Base-by-base conservation (phyloP, 2,329 filamentous ascomycete genomes). In the Nothophaeocryptopus gaeumannii region DNA sequence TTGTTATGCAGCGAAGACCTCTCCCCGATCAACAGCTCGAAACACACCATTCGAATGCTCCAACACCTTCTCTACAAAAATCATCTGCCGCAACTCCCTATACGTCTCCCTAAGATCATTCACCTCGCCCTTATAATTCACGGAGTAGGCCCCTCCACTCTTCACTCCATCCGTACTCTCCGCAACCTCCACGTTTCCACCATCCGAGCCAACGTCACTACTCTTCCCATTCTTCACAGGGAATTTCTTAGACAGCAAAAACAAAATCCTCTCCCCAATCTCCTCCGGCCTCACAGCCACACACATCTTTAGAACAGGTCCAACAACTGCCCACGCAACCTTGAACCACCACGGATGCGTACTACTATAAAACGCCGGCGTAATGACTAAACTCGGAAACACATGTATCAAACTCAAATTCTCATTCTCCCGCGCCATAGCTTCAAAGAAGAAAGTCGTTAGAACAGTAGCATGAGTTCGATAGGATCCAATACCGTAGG, bases 331-430 rank as follows among this genome's bases (percentile, higher is more conserved):
- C 41, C 45, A 53, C 7, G 45, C 5, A 8, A 46, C 8, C 9
- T 46, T 56, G 34, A 60, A 62, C 45, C 38, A 43, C 20, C 20
- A 26, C n/a, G 55, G 54, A 30, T 51, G 33, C 9, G n/a, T 16
- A n/a, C 39, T 33, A 31, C 48, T 42, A 3, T 51, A 36, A 37
- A 57, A 58, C 1, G 31, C 45, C 2, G 46, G 44, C 5, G 50
- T 58, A 5, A 59, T 45, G 12, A 64, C 61, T 10, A 63, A 20
- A n/a, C 60, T 58, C 8, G 60, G 60, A 40, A 39, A 61, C 5
- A 58, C 39, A 39, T 64, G 58, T 1, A 47, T 34, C 12, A 58
- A 45, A 36, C 52, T 57, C 8, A 59, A 5, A 10, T 46, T 56
- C 5, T 51, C 56, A 32, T 63, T 30, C 42, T 56, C 41, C 15